Evolutionary conservation across 2,329 filamentous ascomycete species (phyloP).

Genomic region (Nigrograna mackinnonii): DNA sequence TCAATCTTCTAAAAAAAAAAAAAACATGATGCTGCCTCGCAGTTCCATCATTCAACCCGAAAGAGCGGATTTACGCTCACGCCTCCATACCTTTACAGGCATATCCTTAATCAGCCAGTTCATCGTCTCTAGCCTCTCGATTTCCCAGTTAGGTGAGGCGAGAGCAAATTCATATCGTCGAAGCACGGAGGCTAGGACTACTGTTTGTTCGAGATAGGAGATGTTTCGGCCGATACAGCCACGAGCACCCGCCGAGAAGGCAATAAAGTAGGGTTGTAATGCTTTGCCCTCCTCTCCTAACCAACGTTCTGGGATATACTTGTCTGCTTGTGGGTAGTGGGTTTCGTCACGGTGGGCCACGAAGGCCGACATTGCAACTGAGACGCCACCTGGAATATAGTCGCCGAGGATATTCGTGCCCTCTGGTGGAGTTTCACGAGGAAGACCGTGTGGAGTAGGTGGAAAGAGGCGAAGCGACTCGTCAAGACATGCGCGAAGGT

Average conservation of each 20-base stretch:
- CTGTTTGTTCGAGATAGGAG: constrained; percentile 33
- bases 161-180: constrained; percentile 44
- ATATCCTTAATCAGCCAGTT: constrained; percentile 42
- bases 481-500: constrained; percentile 46
- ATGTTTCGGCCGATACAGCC: constrained; percentile 36
- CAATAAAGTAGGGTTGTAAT: constrained; percentile 31
- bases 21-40: background rate
- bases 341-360: constrained; percentile 45
- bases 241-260: constrained; percentile 30
- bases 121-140: constrained; percentile 40
- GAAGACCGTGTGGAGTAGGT: constrained; percentile 45
- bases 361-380: constrained; percentile 48
- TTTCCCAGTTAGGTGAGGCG: constrained; percentile 36
- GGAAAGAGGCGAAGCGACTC: constrained; percentile 52
- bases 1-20: background rate
- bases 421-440: constrained; percentile 35
- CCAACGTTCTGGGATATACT: constrained; percentile 41
- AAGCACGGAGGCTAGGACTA: constrained; percentile 36
- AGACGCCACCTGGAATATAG: constrained; percentile 28
- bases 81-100: constrained; percentile 42
- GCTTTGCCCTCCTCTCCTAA: constrained; percentile 36
- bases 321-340: constrained; percentile 33
- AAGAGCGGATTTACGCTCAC: constrained; percentile 18
- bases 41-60: constrained; percentile 6
- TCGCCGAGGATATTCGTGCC: constrained; percentile 31